Conservation (phyloP, 1,284 basidiomycete genomes). For the Bjerkandera adusta region DNA sequence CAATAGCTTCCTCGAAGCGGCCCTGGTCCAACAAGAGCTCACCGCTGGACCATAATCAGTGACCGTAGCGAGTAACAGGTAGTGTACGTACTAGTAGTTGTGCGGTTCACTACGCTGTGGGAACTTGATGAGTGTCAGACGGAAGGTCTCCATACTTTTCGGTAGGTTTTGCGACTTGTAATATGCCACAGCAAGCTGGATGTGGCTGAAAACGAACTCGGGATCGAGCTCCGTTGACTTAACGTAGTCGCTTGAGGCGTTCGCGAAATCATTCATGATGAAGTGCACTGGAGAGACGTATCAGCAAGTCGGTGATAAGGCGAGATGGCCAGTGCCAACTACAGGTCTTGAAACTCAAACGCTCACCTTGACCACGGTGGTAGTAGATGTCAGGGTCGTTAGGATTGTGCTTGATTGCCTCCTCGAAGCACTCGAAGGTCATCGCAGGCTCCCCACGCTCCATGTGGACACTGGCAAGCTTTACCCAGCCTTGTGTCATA, state of each 20-base stretch:
- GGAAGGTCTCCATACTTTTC: constrained; percentile 88
- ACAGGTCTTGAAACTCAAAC: no score
- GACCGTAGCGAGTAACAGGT: background rate
- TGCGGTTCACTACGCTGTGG: constrained; percentile 82
- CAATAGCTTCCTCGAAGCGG: constrained; percentile 88
- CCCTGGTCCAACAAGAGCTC: constrained; percentile 94
- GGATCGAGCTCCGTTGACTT: constrained; percentile 86
- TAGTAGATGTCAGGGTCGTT: constrained; percentile 97
- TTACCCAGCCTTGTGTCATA: constrained; percentile 92
- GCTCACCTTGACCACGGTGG: constrained; percentile 90
- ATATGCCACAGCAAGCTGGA: constrained; percentile 95
- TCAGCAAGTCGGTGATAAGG: background rate
- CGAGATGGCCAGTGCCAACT: no score
- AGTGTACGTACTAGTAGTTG: constrained; percentile 81
- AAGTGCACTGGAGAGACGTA: constrained; percentile 72
- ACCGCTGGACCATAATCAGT: constrained; percentile 55
- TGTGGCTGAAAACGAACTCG: constrained; percentile 90
- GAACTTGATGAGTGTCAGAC: constrained; percentile 79
- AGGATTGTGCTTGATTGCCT: constrained; percentile 82
- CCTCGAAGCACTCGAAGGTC: constrained; percentile 91
- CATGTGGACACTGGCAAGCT: constrained; percentile 98
- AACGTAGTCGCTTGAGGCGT: constrained; percentile 89
- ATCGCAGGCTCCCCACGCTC: constrained; percentile 82
- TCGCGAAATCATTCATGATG: constrained; percentile 88
- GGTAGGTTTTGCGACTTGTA: constrained; percentile 87